Conservation (phyloP, 306 rosid species). For the Vicia faba region DNA sequence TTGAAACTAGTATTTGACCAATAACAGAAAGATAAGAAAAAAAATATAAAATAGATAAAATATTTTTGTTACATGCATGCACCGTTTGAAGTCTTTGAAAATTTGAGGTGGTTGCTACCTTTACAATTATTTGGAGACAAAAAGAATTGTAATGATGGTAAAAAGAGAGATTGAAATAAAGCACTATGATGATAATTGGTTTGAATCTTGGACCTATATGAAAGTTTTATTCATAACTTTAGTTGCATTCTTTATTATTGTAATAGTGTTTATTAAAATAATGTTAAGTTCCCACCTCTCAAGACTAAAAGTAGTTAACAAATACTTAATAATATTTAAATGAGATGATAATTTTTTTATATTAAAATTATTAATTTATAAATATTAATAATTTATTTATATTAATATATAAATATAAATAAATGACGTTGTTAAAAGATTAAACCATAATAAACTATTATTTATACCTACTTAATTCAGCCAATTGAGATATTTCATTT, state of each 20-base stretch:
- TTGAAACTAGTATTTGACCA: constrained; percentile 7
- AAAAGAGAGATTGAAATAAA: constrained; percentile 40
- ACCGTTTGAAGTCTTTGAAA: constrained; percentile 28
- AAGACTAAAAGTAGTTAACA: constrained; percentile 37
- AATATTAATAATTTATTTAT: too few species aligned
- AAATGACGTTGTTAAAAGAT: too few species aligned
- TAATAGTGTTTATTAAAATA: constrained; percentile 32
- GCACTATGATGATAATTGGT: constrained; percentile 38
- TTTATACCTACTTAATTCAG: too few species aligned
- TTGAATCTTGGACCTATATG: constrained; percentile 44
- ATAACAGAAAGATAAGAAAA: neutral
- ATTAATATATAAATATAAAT: too few species aligned
- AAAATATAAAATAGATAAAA: neutral
- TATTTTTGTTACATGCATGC: constrained; percentile 35
- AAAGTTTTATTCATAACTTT: constrained; percentile 31
- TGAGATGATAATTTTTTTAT: too few species aligned
- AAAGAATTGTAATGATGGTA: constrained; percentile 35
- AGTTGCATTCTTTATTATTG: neutral
- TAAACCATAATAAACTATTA: too few species aligned
- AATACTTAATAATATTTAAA: constrained; percentile 34
- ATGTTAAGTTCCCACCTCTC: constrained; percentile 19
- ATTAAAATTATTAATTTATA: too few species aligned
- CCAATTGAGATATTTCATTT: too few species aligned
- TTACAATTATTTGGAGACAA: constrained; percentile 34
- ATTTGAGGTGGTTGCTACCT: constrained; percentile 39